A percentile compares a stretch with the other conserved stretches of the same genome.
phyloP scores from a whole-genome alignment of 1,139 yeast species.

The Pichia sp. region DNA sequence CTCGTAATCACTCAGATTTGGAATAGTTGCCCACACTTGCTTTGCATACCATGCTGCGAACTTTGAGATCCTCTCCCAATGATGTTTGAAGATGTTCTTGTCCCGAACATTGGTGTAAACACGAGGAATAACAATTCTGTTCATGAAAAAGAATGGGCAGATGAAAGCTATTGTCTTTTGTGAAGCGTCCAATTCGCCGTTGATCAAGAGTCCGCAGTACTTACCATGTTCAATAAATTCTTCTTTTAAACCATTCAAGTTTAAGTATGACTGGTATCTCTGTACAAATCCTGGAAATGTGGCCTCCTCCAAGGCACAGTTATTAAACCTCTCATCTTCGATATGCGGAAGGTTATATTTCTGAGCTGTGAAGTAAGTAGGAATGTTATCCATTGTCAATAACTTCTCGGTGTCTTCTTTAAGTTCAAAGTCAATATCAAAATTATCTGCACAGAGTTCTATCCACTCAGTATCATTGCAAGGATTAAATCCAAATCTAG shows the following conservation, averaged over 20 bases:
- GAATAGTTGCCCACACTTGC: slow-evolving; percentile 2
- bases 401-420: neutral
- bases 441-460: neutral
- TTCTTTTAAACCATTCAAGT: slow-evolving; percentile 1
- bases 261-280: slow-evolving; percentile 3
- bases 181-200: neutral
- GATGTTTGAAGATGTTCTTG: neutral
- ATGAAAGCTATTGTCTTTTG: slow-evolving; percentile 4
- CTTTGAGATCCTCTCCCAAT: slow-evolving; percentile 5
- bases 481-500: slow-evolving; percentile 19
- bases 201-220: slow-evolving; percentile 6
- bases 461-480: slow-evolving; percentile 5
- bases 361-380: slow-evolving; percentile 1
- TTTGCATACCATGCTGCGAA: slow-evolving; percentile 4
- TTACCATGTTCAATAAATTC: neutral
- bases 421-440: neutral
- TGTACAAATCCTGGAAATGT: neutral
- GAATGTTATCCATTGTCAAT: slow-evolving; percentile 1
- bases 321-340: slow-evolving; percentile 1
- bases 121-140: slow-evolving; percentile 3
- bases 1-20: neutral
- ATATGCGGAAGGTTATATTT: neutral
- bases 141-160: slow-evolving; percentile 5
- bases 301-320: slow-evolving; percentile 2
- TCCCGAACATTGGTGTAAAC: slow-evolving; percentile 3